These are phyloP conservation scores for Sphaerulina vaccinii DNA, from an alignment of 2,329 filamentous ascomycete genomes.

Conservation along the genomic window DNA sequence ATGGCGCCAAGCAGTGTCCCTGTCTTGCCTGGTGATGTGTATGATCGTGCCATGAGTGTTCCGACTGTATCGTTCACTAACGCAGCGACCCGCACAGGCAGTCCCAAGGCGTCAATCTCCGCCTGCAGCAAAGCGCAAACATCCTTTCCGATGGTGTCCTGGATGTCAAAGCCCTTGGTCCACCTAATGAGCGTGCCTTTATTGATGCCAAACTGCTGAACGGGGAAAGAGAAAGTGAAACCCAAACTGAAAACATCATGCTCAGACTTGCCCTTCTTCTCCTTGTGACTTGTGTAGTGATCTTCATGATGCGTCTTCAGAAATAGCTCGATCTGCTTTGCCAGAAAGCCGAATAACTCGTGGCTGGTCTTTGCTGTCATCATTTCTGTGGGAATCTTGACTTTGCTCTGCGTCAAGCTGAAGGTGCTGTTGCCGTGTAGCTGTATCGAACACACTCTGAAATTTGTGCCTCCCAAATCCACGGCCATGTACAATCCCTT, in stretches of 20 bases:
- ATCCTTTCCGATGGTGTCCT: conserved; percentile 90
- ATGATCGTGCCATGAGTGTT: conserved; percentile 95
- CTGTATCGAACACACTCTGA: conserved; percentile 92
- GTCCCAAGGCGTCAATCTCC: conserved; percentile 80
- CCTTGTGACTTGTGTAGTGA: conserved; percentile 68
- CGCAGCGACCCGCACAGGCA: conserved; percentile 92
- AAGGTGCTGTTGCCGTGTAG: conserved; percentile 94
- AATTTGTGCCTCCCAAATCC: conserved; percentile 97
- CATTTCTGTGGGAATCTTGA: conserved; percentile 81
- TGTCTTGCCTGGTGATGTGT: conserved; percentile 84
- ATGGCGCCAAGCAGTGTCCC: conserved; percentile 91
- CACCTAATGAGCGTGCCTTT: conserved; percentile 90
- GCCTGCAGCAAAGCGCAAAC: conserved; percentile 85
- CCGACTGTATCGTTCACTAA: conserved; percentile 97
- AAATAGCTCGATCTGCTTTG: conserved; percentile 87
- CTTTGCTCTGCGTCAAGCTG: conserved; percentile 88
- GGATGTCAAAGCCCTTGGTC: conserved; percentile 98
- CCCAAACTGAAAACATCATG: conserved; percentile 86
- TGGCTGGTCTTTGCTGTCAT: conserved; percentile 85
- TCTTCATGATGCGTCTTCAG: conserved; percentile 83
- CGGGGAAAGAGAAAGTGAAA: conserved; percentile 99
- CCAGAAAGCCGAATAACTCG: conserved; percentile 88
- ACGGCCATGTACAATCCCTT: conserved; percentile 97
- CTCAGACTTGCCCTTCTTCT: conserved; percentile 55
- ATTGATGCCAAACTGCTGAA: conserved; percentile 92